A percentile compares a stretch with the other conserved stretches of the same genome.
Conservation (phyloP, 2,329 filamentous ascomycete species). For the Verticillium longisporum region DNA sequence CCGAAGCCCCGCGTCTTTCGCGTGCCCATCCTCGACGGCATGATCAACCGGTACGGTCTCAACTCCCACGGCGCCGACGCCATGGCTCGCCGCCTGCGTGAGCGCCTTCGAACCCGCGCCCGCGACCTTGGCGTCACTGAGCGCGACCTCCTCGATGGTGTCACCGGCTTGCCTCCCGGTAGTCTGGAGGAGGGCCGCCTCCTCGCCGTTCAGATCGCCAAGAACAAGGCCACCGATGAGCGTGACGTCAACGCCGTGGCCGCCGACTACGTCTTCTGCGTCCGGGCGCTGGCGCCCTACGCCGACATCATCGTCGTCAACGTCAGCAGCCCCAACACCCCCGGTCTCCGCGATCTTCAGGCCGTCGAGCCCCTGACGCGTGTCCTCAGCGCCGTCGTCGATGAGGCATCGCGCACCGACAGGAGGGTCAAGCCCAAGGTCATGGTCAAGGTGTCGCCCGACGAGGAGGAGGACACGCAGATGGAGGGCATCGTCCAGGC, state of each 20-base stretch:
- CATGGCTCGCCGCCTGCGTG: constrained; percentile 71
- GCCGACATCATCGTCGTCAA: constrained; percentile 97
- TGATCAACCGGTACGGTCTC: constrained; percentile 94
- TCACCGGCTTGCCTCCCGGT: constrained; percentile 73
- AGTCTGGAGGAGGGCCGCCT: constrained; percentile 69
- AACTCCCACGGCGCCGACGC: constrained; percentile 87
- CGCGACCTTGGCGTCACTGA: constrained; percentile 65
- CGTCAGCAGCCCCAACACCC: constrained; percentile 93
- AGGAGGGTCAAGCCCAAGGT: constrained; percentile 70
- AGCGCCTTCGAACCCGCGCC: constrained; percentile 73
- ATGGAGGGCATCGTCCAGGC: constrained; percentile 84
- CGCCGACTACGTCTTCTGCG: constrained; percentile 83
- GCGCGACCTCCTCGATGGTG: constrained; percentile 67
- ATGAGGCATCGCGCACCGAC: constrained; percentile 62
- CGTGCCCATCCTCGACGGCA: constrained; percentile 71
- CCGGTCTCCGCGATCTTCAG: constrained; percentile 81
- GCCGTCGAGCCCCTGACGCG: constrained; percentile 74
- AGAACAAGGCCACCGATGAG: constrained; percentile 91
- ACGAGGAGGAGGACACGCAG: constrained; percentile 82
- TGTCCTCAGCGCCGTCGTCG: constrained; percentile 76
- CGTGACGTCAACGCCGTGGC: constrained; percentile 75
- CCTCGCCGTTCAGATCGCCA: constrained; percentile 87
- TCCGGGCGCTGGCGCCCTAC: constrained; percentile 74
- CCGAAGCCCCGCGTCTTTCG: constrained; percentile 83
- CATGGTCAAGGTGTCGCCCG: constrained; percentile 97